Percentiles rank a stretch among this genome's conserved stretches.
phyloP scores from a whole-genome alignment of 2,329 filamentous ascomycete species.

The Clonostachys chloroleuca region DNA sequence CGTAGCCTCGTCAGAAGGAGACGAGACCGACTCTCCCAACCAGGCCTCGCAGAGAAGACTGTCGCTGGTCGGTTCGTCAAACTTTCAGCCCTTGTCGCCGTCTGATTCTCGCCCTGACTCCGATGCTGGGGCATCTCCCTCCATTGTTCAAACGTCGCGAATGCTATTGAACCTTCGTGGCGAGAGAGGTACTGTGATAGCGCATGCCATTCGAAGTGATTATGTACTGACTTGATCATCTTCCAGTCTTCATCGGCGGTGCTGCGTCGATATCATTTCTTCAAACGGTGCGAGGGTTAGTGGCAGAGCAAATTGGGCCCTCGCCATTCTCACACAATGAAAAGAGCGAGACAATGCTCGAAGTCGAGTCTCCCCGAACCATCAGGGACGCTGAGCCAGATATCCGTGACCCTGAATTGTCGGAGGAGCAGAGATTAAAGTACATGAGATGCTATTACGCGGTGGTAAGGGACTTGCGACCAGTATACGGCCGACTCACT shows the following conservation, averaged over 20 bases:
- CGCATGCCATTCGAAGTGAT: neutral
- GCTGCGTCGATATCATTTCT: constrained; percentile 51
- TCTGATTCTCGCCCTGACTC: constrained; percentile 14
- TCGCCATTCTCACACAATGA: constrained; percentile 48
- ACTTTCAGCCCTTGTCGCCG: constrained; percentile 15
- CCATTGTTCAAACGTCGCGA: constrained; percentile 15
- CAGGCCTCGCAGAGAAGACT: no score
- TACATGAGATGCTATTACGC: constrained; percentile 9
- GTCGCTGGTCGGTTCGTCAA: no score
- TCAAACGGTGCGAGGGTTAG: constrained; percentile 41
- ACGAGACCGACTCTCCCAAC: no score
- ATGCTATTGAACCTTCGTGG: constrained; percentile 49
- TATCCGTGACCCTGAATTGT: constrained; percentile 4
- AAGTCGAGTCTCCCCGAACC: constrained; percentile 26
- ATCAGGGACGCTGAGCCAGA: neutral
- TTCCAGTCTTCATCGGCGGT: constrained; percentile 41
- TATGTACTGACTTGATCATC: constrained; percentile 1
- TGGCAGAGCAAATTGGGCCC: constrained; percentile 45
- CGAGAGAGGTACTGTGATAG: constrained; percentile 34
- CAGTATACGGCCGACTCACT: neutral
- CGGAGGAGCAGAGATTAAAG: constrained; percentile 6
- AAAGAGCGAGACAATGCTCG: constrained; percentile 47
- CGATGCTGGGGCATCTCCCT: neutral
- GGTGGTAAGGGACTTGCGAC: constrained; percentile 9
- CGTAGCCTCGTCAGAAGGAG: no score